Conservation (phyloP, 2,329 filamentous ascomycete species). For the Colletotrichum sp. region DNA sequence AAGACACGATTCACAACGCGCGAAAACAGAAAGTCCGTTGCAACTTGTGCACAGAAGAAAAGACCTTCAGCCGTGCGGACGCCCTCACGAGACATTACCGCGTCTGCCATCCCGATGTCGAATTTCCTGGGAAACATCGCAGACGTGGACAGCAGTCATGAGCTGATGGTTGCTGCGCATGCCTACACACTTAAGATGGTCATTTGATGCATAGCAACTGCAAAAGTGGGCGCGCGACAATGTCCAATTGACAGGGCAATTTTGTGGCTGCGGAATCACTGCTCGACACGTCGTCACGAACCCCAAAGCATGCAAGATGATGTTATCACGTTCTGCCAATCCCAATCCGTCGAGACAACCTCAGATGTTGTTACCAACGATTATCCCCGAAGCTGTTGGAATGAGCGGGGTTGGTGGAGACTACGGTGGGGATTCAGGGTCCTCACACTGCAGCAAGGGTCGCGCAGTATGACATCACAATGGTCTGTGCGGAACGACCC, state of each 20-base stretch:
- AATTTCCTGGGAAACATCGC: conserved; percentile 73
- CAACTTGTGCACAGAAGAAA: conserved; percentile 91
- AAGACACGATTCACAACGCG: conserved; percentile 96
- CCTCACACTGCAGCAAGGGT: conserved; percentile 14
- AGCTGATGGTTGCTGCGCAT: background rate
- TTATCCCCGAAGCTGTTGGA: background rate
- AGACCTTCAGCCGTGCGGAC: conserved; percentile 95
- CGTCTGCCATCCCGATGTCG: conserved; percentile 89
- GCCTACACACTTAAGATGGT: background rate
- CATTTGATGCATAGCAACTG: background rate
- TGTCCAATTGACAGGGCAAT: background rate
- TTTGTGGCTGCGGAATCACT: too few species aligned
- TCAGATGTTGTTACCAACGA: background rate
- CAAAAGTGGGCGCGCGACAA: background rate
- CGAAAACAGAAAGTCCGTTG: conserved; percentile 95
- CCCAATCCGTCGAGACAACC: background rate
- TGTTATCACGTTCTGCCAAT: background rate
- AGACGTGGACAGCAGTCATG: conserved; percentile 27
- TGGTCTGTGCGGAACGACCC: conserved; percentile 12
- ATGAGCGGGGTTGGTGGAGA: background rate
- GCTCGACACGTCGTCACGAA: background rate
- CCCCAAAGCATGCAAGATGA: background rate
- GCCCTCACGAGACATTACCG: conserved; percentile 93
- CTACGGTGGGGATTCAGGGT: conserved; percentile 12
- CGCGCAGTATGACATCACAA: conserved; percentile 10